Base-by-base conservation (phyloP, 352 stramenopile genomes). In the Elongisporangium prolatum region DNA sequence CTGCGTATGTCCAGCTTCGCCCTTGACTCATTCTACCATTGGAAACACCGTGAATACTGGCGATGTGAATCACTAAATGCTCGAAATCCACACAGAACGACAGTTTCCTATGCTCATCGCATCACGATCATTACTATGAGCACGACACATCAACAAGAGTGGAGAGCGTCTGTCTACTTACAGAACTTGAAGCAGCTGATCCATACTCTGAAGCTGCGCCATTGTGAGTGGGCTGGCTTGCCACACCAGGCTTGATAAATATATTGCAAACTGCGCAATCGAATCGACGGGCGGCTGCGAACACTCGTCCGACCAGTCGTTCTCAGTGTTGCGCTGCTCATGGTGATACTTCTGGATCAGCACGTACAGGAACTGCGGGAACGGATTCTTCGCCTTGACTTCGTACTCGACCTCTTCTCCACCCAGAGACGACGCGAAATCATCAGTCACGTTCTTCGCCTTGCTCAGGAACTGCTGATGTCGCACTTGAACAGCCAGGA, bases 331-430 rank as follows among this genome's bases (percentile, higher is more conserved):
- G 37, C 74, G 75, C 37, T 74, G 72, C 61, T 95, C 86, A 48
- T 73, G 79, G 59, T 91, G 84, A 64, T 91, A 95, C 70, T 91
- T 95, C 53, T 95, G 81, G 52, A 95, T 92, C 47, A 95, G 68
- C 14, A 87, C 65, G 55, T 80, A 74, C 40, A 95, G 65, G 55
- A 91, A 95, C 21, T 51, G 56, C 3, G 86, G 86, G 55, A 93
- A 92, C 24, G 86, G 86, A 0, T 83, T 82, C 48, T 92, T 72
- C 22, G 74, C 77, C 61, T 93, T 93, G 25, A 82, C 69, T 63
- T 95, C 86, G 69, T 93, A 91, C 68, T 95, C 86, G 73, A 72
- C 80, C 77, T 90, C 83, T 75, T 90, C 83, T 90, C 69, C 68
- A 67, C 64, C 57, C 5, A 14, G 34, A n/a, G n/a, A n/a, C 5